phyloP scores from a whole-genome alignment of 371 early-diverging fungal species.

The Mortierella sp. region DNA sequence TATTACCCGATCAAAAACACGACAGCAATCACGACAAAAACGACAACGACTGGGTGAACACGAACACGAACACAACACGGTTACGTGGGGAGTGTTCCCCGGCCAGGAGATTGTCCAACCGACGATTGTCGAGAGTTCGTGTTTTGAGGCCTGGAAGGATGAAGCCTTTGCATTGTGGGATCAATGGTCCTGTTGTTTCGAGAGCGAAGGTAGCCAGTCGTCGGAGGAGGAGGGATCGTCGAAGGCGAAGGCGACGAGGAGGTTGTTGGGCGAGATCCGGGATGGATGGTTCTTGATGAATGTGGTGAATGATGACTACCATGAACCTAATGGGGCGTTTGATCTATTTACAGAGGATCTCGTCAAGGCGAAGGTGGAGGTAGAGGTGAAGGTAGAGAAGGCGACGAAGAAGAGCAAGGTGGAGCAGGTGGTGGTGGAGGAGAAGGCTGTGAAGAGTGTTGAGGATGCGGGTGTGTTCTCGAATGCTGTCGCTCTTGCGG shows the following conservation, averaged over 20 bases:
- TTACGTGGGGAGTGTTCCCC: slow-evolving; percentile 75
- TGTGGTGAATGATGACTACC: slow-evolving; percentile 90
- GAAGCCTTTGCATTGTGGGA: slow-evolving; percentile 92
- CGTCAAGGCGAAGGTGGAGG: neutral
- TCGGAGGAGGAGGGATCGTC: neutral
- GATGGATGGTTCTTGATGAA: slow-evolving; percentile 84
- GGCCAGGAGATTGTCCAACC: slow-evolving; percentile 39
- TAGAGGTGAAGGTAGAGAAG: neutral
- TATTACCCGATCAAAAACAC: neutral
- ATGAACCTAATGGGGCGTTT: slow-evolving; percentile 70
- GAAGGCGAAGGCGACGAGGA: slow-evolving; percentile 60
- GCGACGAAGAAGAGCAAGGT: neutral
- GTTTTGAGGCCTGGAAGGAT: slow-evolving; percentile 90
- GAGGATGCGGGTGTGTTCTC: neutral
- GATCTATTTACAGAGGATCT: slow-evolving; percentile 65
- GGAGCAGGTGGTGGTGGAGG: neutral
- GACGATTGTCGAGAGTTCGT: slow-evolving; percentile 87
- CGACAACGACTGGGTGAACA: neutral
- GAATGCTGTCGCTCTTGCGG: neutral
- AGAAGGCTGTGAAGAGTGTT: neutral
- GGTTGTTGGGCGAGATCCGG: slow-evolving; percentile 61
- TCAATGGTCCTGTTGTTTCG: slow-evolving; percentile 85
- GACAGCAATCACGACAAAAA: neutral
- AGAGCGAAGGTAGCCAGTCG: slow-evolving; percentile 57
- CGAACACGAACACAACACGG: neutral